Conservation (phyloP, 202 grass and related monocot species). For the Carex arenaria region DNA sequence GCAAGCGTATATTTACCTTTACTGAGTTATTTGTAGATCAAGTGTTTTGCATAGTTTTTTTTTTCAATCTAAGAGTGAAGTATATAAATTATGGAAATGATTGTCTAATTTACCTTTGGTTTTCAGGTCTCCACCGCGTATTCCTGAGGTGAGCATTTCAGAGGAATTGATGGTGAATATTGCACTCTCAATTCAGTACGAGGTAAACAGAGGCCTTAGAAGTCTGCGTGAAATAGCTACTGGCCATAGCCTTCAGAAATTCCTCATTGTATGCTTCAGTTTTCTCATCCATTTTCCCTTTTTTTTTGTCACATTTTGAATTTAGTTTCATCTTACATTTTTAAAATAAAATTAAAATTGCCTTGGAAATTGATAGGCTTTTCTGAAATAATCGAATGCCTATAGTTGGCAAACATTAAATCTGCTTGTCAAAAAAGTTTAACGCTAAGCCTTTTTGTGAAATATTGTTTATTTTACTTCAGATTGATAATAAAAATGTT, state of each 20-base stretch:
- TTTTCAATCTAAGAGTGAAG: background rate
- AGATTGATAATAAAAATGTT: background rate
- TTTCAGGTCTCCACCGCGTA: constrained; percentile 63
- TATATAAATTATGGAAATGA: background rate
- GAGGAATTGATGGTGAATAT: constrained; percentile 68
- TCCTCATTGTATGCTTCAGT: constrained; percentile 63
- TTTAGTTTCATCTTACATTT: background rate
- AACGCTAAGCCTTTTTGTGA: background rate
- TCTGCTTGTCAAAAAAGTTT: background rate
- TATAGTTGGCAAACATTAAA: background rate
- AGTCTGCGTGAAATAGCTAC: constrained; percentile 71
- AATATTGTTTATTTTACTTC: background rate
- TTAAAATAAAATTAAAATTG: background rate
- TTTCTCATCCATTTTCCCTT: constrained; percentile 1
- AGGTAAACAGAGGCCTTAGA: constrained; percentile 70
- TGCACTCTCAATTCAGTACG: constrained; percentile 48
- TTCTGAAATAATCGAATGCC: background rate
- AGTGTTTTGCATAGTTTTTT: background rate
- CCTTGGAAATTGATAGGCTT: background rate
- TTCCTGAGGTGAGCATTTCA: constrained; percentile 63
- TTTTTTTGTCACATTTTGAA: background rate
- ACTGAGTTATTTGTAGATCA: background rate
- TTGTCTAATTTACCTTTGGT: background rate
- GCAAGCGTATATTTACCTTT: background rate
- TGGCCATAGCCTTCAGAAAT: constrained; percentile 79